Evolutionary conservation across 768 basidiomycete species (phyloP).

Genomic region (Antrodiella citrinella): DNA sequence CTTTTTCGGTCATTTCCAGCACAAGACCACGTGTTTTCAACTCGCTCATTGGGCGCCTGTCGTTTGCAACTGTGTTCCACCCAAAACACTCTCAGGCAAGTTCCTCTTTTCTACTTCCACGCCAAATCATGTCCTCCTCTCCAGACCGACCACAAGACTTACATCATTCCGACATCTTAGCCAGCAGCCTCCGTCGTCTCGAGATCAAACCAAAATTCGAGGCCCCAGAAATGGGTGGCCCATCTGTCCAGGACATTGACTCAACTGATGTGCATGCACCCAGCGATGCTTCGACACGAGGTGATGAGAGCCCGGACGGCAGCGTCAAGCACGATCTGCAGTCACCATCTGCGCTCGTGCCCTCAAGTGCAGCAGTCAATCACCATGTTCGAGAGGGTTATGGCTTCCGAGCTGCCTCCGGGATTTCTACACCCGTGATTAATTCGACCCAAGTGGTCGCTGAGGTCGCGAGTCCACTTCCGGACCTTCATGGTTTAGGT

Average conservation of each 20-base stretch:
- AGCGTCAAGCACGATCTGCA: not conserved
- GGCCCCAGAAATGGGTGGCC: slow-evolving; percentile 7
- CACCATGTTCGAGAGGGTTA: slow-evolving; percentile 62
- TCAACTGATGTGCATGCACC: slow-evolving; percentile 6
- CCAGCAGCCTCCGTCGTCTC: slow-evolving; percentile 40
- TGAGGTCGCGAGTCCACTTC: slow-evolving; percentile 25
- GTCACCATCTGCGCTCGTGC: not conserved
- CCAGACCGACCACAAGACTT: slow-evolving; percentile 14
- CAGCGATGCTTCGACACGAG: slow-evolving; percentile 7
- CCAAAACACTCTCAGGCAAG: not conserved
- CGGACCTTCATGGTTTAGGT: slow-evolving; percentile 69
- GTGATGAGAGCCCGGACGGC: slow-evolving; percentile 1
- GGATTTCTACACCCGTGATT: slow-evolving; percentile 51
- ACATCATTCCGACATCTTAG: slow-evolving; percentile 33
- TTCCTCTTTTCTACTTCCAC: not conserved
- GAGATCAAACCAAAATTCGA: slow-evolving; percentile 20
- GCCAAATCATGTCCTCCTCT: slow-evolving; percentile 21
- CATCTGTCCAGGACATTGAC: not conserved
- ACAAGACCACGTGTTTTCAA: not conserved
- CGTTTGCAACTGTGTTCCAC: no score
- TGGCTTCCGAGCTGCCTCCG: slow-evolving; percentile 70
- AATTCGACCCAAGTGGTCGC: slow-evolving; percentile 19
- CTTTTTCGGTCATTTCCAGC: not conserved
- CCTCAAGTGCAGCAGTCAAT: not conserved
- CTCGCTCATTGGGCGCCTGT: no score